A percentile compares a stretch with the other conserved stretches of the same genome.
These are phyloP conservation scores for Jimgerdemannia lactiflua DNA, from an alignment of 192 early-diverging fungal genomes.

Conservation along the genomic window DNA sequence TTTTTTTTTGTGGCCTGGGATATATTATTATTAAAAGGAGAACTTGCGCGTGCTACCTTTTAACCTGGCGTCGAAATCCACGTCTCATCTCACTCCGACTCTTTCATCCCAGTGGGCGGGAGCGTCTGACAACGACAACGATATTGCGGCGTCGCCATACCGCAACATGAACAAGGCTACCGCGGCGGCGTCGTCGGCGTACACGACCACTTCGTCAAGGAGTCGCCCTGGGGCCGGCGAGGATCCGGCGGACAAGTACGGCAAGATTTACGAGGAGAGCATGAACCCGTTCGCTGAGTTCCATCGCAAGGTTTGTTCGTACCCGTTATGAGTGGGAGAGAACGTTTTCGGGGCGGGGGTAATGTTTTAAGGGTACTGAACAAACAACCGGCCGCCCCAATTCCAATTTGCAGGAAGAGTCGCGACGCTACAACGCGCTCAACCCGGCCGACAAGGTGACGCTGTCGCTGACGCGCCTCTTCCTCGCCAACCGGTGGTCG, in stretches of 20 bases:
- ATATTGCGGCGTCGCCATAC: neutral
- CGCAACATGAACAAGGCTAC: neutral
- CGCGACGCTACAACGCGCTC: conserved; percentile 65
- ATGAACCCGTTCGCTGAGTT: conserved; percentile 91
- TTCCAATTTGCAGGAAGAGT: conserved; percentile 53
- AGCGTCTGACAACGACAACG: neutral
- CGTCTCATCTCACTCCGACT: neutral
- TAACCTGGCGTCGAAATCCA: too few species aligned
- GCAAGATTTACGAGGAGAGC: conserved; percentile 78
- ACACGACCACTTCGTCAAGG: neutral
- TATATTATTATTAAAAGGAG: too few species aligned
- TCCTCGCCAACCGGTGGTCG: conserved; percentile 67
- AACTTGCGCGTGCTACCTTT: too few species aligned
- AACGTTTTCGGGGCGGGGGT: neutral
- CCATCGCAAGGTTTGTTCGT: conserved; percentile 48
- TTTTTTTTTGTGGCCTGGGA: too few species aligned
- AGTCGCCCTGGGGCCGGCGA: conserved; percentile 23
- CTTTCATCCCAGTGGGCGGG: neutral
- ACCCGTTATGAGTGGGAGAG: too few species aligned
- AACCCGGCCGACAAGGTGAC: conserved; percentile 74
- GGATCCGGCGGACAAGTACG: conserved; percentile 66
- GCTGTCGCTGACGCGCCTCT: conserved; percentile 56
- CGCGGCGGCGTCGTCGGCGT: conserved; percentile 1
- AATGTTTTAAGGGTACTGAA: neutral
- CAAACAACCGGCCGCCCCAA: neutral